Percentiles rank a stretch among this genome's conserved stretches.
These are phyloP conservation scores for Salvia splendens DNA, from an alignment of 257 asterid species.

Conservation along the genomic window DNA sequence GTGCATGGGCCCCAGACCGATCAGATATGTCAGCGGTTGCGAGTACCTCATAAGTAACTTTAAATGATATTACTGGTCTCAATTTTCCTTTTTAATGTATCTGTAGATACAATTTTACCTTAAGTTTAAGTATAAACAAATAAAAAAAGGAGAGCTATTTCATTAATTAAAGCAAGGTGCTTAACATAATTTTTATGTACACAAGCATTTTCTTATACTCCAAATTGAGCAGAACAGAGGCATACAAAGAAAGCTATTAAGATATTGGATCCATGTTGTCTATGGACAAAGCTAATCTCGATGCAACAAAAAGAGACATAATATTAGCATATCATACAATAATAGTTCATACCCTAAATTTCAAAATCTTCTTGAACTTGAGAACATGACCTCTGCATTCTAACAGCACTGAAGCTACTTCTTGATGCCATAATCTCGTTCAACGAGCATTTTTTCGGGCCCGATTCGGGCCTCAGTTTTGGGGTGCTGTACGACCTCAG, in stretches of 20 bases:
- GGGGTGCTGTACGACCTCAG: constrained; percentile 84
- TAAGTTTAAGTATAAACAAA: neutral
- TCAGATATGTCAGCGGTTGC: too few species aligned
- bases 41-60: too few species aligned
- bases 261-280: constrained; percentile 41
- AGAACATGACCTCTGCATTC: constrained; percentile 71
- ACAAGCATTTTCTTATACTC: constrained; percentile 46
- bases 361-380: constrained; percentile 64
- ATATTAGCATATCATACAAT: neutral
- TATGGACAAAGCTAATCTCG: constrained; percentile 36
- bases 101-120: too few species aligned
- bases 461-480: constrained; percentile 65
- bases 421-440: constrained; percentile 79
- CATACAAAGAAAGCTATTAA: constrained; percentile 40
- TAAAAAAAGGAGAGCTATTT: constrained; percentile 11
- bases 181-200: constrained; percentile 55
- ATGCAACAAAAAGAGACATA: constrained; percentile 25
- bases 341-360: constrained; percentile 30
- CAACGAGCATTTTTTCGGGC: constrained; percentile 65
- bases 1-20: too few species aligned
- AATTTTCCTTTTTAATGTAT: too few species aligned
- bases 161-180: constrained; percentile 36
- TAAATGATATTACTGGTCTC: too few species aligned
- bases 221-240: constrained; percentile 38
- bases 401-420: constrained; percentile 80